phyloP scores from a whole-genome alignment of 2,329 filamentous ascomycete species.

The Alternaria tenuissima region DNA sequence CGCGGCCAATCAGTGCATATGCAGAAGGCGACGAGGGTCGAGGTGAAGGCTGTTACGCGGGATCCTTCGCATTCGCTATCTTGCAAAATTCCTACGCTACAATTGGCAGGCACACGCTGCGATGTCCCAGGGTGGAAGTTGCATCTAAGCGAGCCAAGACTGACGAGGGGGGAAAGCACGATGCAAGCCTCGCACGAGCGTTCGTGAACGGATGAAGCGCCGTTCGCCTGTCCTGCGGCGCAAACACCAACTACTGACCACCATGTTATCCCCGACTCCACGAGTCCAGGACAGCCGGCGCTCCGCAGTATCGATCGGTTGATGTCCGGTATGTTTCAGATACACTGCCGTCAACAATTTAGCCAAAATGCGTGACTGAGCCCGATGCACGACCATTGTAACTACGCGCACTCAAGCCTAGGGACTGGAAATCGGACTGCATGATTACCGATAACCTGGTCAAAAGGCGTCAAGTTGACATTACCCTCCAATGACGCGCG shows the following conservation, averaged over 20 bases:
- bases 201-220: slow-evolving; percentile 14
- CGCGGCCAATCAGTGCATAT: background rate
- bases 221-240: slow-evolving; percentile 12
- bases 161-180: background rate
- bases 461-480: slow-evolving; percentile 7
- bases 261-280: slow-evolving; percentile 5
- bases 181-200: slow-evolving; percentile 12
- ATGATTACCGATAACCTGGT: slow-evolving; percentile 16
- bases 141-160: slow-evolving; percentile 18
- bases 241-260: slow-evolving; percentile 16
- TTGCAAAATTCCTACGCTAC: background rate
- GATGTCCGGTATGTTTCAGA: slow-evolving; percentile 18
- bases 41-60: background rate
- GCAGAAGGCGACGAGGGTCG: background rate
- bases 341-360: slow-evolving; percentile 9
- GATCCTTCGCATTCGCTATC: background rate
- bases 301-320: slow-evolving; percentile 14
- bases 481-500: background rate
- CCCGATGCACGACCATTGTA: slow-evolving; percentile 1
- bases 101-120: slow-evolving; percentile 14
- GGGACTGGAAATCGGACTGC: slow-evolving; percentile 1
- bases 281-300: background rate
- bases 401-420: slow-evolving; percentile 3
- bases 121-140: slow-evolving; percentile 2
- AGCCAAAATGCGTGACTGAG: slow-evolving; percentile 18